Evolutionary conservation across 345 rosid species (phyloP), one percentile per base, ranked within the genome.

Genomic region (Pugionium dolabratum): DNA sequence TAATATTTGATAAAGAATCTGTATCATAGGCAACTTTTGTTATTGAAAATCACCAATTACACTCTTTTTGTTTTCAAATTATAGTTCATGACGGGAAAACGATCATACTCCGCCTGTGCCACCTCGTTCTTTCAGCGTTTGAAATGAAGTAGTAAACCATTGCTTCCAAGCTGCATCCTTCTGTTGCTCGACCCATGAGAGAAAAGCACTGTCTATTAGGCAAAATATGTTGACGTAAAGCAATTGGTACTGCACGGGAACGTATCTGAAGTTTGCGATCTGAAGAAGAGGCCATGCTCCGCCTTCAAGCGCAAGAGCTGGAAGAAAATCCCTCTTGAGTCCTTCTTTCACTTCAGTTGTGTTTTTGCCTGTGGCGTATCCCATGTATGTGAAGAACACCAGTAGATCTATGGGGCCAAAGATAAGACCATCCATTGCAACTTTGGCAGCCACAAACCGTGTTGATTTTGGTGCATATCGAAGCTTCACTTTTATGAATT

Each of bases 111-210:
- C 43, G 1, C 77, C 78, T 64, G 74, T 75, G 65, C 82, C 83
- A 54, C 78, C 86, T 66, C 76, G 70, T 76, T 86, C 91, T 64
- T 86, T 84, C 47, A 80, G 42, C 2, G 84, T 69, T 75, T 62
- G 63, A 62, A 74, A 62, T 45, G 82, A 80, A 26, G 83, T 68
- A 25, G 83, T 70, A 62, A 93, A 85, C 89, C 94, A 85, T 64
- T 83, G 79, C 80, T 94, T 94, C 99, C 96, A 90, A n/a, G 96
- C 80, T 8, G 99, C 97, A 64, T 88, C 95, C 48, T 94, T 81
- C 66, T 94, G 99, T 76, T 94, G 99, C 57, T 90, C 97, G 5
- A 88, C 52, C 96, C 94, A 90, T 6, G 97, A 86, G 69, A 90
- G 75, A 53, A 94, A 90, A 34, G 87, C 88, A 37, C 92, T 88